Evolutionary conservation across 805 yeast genomes (phyloP).

Genomic region (Nakazawaea wyomingensis): DNA sequence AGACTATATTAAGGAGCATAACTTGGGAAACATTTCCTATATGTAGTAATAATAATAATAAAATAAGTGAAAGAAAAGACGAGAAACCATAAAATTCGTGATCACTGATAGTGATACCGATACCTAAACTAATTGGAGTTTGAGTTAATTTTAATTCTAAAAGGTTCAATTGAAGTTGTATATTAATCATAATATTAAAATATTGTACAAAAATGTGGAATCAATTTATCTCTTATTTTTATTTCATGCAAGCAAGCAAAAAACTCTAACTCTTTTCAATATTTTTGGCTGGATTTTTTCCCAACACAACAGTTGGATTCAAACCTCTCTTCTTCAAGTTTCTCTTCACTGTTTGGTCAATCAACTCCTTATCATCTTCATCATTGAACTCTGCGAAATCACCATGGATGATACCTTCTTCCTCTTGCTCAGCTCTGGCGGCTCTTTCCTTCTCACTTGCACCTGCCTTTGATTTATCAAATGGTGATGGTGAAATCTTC

Average conservation of each 20-base stretch:
- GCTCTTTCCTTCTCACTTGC: constrained; percentile 78
- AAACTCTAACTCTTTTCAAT: background rate
- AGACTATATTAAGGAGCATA: constrained; percentile 84
- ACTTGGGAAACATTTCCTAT: constrained; percentile 53
- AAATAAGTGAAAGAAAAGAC: too few species aligned
- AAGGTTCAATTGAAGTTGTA: too few species aligned
- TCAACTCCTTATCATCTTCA: constrained; percentile 67
- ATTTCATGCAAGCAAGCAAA: too few species aligned
- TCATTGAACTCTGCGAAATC: constrained; percentile 83
- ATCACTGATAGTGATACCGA: too few species aligned
- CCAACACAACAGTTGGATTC: constrained; percentile 46
- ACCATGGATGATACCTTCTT: constrained; percentile 76
- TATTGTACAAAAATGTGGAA: constrained; percentile 4
- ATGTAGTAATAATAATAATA: constrained; percentile 10
- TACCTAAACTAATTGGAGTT: too few species aligned
- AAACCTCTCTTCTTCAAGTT: constrained; percentile 66
- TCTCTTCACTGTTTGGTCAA: constrained; percentile 62
- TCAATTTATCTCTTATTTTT: too few species aligned
- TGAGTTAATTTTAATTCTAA: too few species aligned
- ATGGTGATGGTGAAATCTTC: constrained; percentile 82
- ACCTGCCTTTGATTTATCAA: constrained; percentile 80
- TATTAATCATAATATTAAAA: constrained; percentile 11
- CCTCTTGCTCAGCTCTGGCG: constrained; percentile 78
- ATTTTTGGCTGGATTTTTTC: constrained; percentile 8
- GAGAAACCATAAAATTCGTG: too few species aligned